Percentiles rank a stretch among this genome's conserved stretches.
phyloP scores from a whole-genome alignment of 208 protist species.

The Tritrichomonas musculus region DNA sequence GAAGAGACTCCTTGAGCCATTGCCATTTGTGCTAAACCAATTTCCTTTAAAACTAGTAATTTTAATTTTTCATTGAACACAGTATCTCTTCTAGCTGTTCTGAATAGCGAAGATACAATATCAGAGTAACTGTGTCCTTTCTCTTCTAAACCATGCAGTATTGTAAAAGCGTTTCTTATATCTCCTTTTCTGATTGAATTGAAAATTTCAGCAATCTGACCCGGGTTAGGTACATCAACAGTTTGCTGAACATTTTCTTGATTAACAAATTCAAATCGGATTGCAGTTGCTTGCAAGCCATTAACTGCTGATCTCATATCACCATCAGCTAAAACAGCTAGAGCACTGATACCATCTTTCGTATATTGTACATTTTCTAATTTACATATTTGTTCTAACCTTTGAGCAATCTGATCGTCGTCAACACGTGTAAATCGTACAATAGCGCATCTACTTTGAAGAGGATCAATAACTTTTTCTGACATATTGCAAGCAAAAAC shows the following conservation, averaged over 20 bases:
- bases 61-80: background rate
- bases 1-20: background rate
- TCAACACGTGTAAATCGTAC: constrained; percentile 65
- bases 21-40: constrained; percentile 7
- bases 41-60: background rate
- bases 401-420: constrained; percentile 36
- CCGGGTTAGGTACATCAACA: constrained; percentile 24
- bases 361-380: constrained; percentile 66
- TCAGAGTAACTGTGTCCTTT: background rate
- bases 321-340: constrained; percentile 38
- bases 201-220: background rate
- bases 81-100: background rate
- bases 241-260: constrained; percentile 96
- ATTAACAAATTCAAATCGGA: constrained; percentile 83
- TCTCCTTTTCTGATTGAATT: background rate
- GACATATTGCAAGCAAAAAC: constrained; percentile 96
- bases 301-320: constrained; percentile 79
- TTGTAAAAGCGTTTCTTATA: background rate
- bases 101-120: background rate
- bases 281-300: constrained; percentile 86
- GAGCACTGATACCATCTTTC: background rate
- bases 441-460: constrained; percentile 85
- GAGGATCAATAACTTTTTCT: constrained; percentile 97
- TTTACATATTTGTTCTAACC: constrained; percentile 23
- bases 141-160: background rate